Base-by-base conservation (phyloP, 371 early-diverging fungal species). In the Encephalitozoon hellem region DNA sequence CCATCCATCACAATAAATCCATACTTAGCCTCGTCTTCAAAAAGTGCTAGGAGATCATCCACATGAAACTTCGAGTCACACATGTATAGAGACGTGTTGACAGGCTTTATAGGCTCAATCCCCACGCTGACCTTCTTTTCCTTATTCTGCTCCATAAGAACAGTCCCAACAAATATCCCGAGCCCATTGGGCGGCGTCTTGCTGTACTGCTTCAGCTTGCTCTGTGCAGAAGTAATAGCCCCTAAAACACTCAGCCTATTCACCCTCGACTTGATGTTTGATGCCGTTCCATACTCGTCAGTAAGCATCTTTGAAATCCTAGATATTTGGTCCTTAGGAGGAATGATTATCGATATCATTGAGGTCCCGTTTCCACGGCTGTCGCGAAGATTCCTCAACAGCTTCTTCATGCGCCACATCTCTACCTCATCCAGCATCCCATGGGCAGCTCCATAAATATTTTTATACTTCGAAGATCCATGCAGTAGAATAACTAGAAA, bases 41-140 rank as follows among this genome's bases (percentile, higher is more conserved):
- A 88, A 72, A 95, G 86, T 83, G 93, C 93, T 9, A 89, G 59
- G 11, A 87, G 54, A 8, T 93, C 92, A 80, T 96, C 95, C 0
- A 94, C 94, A 82, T 99, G 99, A 89, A 99, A 99, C 86, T 94
- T 94, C 89, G 95, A 96, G 87, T 99, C 98, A 86, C 99, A 99
- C 78, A 95, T 88, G 85, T 99, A 99, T 67, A 99, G 86, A 9
- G 94, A 94, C 39, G 96, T 96, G 89, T 99, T 99, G 87, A 99
- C 92, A 67, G 98, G 94, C 87, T 95, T 96, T 87, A 96, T 92
- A 2, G 99, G 99, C 85, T 95, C 96, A 82, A 99, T 93, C 83
- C 94, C 96, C 72, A 97, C 92, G 85, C 90, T 93, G 82, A 99
- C 92, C 87, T 94, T 94, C 89, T 94, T 95, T 83, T 97, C 97